A percentile compares a stretch with the other conserved stretches of the same genome.
phyloP scores from a whole-genome alignment of 2,329 filamentous ascomycete genomes.

The Scedosporium apiospermum region DNA sequence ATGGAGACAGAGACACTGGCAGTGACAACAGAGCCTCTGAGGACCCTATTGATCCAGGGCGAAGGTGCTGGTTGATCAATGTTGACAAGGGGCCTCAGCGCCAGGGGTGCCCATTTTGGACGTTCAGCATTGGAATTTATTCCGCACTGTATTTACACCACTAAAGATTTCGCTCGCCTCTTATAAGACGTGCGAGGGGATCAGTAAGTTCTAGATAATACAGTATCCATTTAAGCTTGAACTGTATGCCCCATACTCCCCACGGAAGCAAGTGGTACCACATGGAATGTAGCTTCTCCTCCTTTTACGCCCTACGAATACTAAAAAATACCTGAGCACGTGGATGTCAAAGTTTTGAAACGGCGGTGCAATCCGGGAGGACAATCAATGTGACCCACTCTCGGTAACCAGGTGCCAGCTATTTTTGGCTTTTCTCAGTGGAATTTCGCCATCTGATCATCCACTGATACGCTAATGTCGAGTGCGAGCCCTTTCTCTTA shows the following conservation, averaged over 20 bases:
- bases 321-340: neutral
- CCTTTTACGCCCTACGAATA: neutral
- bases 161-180: neutral
- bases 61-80: too few relatives aligned
- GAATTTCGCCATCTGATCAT: neutral
- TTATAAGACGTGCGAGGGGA: neutral
- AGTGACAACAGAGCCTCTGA: too few relatives aligned
- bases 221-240: neutral
- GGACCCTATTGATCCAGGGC: too few relatives aligned
- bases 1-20: too few relatives aligned
- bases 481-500: too few relatives aligned
- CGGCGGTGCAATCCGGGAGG: neutral
- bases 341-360: slow-evolving; percentile 1
- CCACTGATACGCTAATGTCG: too few relatives aligned
- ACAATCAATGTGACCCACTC: neutral
- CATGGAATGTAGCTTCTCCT: neutral
- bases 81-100: too few relatives aligned
- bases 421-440: neutral
- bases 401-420: neutral
- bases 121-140: neutral
- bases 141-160: neutral
- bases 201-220: neutral
- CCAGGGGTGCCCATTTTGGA: too few relatives aligned
- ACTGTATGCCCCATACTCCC: neutral
- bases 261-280: neutral